phyloP scores from a whole-genome alignment of 768 basidiomycete species.

The Clavaria fumosa region DNA sequence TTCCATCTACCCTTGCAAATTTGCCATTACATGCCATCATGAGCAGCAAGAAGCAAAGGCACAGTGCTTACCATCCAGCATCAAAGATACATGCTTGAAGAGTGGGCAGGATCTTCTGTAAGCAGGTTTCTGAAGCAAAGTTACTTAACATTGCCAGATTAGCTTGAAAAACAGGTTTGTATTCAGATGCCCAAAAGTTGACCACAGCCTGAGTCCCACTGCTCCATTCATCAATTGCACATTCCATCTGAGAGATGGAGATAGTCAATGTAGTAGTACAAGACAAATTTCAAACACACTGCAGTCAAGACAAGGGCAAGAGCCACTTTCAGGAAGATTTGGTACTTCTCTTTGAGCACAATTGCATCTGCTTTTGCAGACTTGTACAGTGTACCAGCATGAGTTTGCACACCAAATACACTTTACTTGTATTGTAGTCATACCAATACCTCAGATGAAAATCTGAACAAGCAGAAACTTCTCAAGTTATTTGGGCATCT shows the following conservation, averaged over 20 bases:
- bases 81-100: constrained; percentile 5
- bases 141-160: constrained; percentile 7
- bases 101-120: constrained; percentile 1
- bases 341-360: constrained; percentile 7
- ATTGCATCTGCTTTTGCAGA: constrained; percentile 13
- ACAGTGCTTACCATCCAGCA: constrained; percentile 8
- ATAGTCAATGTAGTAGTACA: neutral
- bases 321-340: constrained; percentile 7
- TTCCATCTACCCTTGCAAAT: no score
- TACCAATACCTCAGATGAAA: no score
- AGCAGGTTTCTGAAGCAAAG: constrained; percentile 7
- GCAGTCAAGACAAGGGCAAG: constrained; percentile 9
- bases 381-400: no score
- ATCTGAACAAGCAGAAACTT: no score
- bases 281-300: constrained; percentile 3
- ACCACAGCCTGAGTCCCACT: constrained; percentile 11
- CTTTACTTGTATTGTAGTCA: no score
- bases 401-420: no score
- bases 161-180: constrained; percentile 10
- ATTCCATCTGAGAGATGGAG: constrained; percentile 11
- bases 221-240: constrained; percentile 12
- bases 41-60: no score
- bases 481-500: no score
- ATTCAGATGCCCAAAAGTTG: constrained; percentile 9
- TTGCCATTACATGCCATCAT: no score